Base-by-base conservation (phyloP, 768 basidiomycete genomes). In the Pulveroboletus sp. region DNA sequence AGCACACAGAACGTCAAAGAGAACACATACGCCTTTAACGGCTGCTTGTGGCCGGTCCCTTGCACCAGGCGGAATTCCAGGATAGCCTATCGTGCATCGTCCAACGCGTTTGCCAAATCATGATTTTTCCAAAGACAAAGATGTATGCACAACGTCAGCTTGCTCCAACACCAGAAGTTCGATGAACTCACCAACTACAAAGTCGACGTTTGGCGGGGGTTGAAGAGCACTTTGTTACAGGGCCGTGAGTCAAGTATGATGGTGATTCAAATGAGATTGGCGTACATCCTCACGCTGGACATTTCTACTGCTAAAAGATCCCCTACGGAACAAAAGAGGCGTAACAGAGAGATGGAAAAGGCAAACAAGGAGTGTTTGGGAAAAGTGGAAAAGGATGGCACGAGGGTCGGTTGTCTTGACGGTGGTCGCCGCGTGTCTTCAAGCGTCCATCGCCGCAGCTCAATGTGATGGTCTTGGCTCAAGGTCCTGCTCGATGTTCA, bases 181-280 rank as follows among this genome's bases (percentile, higher is more conserved):
- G 24, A 39, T 40, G 41, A 23, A 66, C 77, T 52, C 57, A 85
- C 90, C 90, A 62, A 87, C 82, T 6, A 93, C 87, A 64, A 90
- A 92, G 59, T 92, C 90, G 64, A 90, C 85, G 71, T 93, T 90
- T 36, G 90, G 90, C 40, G 90, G 90, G 9, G 90, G 88, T 51
- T 88, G 85, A 54, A 93, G 76, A 35, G 83, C 88, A 64, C 90
- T 92, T 54, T 27, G 41, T 37, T 17, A 42, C 36, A 42, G n/a
- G 21, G 14, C 34, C 38, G 33, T 58, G 13, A 61, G 51, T 32
- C 47, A 27, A 20, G 25, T 6, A 31, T 31, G 19, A 21, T 10
- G 23, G 32, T 17, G 13, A 29, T 37, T 6, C 21, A 31, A 36
- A 45, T 36, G 43, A 47, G 23, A 40, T 19, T 6, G 52, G 3